These are phyloP conservation scores for Aspergillus panamensis DNA, from an alignment of 495 filamentous ascomycete species.

Conservation along the genomic window DNA sequence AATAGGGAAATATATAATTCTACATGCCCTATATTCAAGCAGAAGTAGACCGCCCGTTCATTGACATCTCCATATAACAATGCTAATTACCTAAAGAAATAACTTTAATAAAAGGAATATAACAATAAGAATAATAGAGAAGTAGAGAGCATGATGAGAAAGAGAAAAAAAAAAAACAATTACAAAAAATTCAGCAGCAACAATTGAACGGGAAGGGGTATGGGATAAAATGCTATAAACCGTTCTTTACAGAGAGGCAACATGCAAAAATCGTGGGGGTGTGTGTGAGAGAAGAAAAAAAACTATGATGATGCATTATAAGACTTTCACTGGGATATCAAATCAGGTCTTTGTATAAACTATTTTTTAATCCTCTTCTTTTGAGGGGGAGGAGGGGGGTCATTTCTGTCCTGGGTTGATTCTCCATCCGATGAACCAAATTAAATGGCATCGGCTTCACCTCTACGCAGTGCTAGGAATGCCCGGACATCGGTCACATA, in stretches of 20 bases:
- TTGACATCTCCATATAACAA: neutral
- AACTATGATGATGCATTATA: slow-evolving; percentile 18
- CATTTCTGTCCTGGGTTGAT: slow-evolving; percentile 1
- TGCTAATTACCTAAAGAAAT: neutral
- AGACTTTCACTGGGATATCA: slow-evolving; percentile 10
- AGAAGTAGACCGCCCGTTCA: neutral
- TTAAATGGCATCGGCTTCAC: slow-evolving; percentile 57
- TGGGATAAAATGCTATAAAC: slow-evolving; percentile 18
- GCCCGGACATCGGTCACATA: slow-evolving; percentile 94
- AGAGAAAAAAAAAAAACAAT: slow-evolving; percentile 9
- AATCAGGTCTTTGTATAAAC: neutral
- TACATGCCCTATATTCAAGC: neutral
- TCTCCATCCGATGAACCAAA: slow-evolving; percentile 4
- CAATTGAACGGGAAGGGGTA: slow-evolving; percentile 13
- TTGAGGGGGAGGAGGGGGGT: slow-evolving; percentile 6
- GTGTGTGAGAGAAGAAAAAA: neutral
- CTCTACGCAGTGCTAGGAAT: slow-evolving; percentile 79
- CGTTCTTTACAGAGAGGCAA: slow-evolving; percentile 19
- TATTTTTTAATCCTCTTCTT: slow-evolving; percentile 10
- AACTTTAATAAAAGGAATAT: neutral
- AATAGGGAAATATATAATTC: neutral
- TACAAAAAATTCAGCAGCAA: slow-evolving; percentile 12
- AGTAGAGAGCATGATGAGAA: neutral
- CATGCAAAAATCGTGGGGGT: neutral
- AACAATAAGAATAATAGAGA: neutral